Conservation (phyloP, 108 stramenopile species). For the Discostella stelligeroides region DNA sequence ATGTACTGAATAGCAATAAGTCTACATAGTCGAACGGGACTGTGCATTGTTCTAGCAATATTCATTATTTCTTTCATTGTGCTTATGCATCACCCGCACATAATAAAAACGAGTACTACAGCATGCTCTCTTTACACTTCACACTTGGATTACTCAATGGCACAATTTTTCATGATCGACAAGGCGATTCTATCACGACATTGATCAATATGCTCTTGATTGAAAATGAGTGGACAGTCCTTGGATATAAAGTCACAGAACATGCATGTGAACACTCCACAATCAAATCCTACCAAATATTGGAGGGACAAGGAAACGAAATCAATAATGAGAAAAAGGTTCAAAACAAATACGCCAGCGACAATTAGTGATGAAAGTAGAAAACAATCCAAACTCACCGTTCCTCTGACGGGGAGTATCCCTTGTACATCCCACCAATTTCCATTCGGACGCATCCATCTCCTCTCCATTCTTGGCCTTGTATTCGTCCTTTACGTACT, state of each 20-base stretch:
- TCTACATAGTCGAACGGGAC: too few species aligned
- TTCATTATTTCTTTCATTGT: too few species aligned
- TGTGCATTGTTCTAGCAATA: too few species aligned
- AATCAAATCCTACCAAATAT: constrained; percentile 69
- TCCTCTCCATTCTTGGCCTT: constrained; percentile 70
- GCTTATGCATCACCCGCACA: too few species aligned
- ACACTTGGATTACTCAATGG: constrained; percentile 47
- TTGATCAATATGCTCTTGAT: constrained; percentile 77
- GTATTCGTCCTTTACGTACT: constrained; percentile 87
- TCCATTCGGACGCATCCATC: constrained; percentile 74
- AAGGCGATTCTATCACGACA: constrained; percentile 86
- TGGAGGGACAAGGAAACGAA: too few species aligned
- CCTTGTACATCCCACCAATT: constrained; percentile 56
- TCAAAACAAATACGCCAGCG: too few species aligned
- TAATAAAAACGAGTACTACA: background rate
- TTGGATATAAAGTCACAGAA: constrained; percentile 83
- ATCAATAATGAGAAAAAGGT: background rate
- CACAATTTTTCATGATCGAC: constrained; percentile 82
- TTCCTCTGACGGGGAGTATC: constrained; percentile 83
- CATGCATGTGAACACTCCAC: constrained; percentile 94
- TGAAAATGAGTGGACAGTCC: constrained; percentile 74
- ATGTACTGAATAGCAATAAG: too few species aligned
- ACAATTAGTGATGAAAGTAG: background rate
- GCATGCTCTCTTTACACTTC: too few species aligned
- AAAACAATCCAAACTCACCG: constrained; percentile 57